Base-by-base conservation (phyloP, 306 rosid genomes). In the Trifolium repens region DNA sequence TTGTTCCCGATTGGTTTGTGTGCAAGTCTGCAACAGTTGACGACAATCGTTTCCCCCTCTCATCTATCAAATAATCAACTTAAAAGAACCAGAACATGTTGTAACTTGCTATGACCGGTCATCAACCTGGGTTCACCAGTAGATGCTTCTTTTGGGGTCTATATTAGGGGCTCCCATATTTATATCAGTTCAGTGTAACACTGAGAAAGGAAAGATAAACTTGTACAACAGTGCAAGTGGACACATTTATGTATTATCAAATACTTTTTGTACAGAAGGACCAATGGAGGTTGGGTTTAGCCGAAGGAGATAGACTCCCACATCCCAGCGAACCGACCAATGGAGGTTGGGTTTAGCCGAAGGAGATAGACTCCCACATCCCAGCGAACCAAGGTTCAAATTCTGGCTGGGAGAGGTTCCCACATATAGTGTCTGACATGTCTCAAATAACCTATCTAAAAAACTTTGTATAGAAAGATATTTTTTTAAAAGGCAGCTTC, bases 391-490 rank as follows among this genome's bases (percentile, higher is more conserved):
- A 49, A 49, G 17, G 55, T n/a, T 49, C 22, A 0, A 49, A 49
- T 49, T 17, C 55, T 0, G 22, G 9, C 55, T 49, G 55, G 17
- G 54, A 47, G 53, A 47, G 22, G 55, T n/a, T 6, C 17, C 24
- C 57, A 50, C 55, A 39, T 39, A 5, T 7, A 37, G 55, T 49
- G 17, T 15, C 8, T 7, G 55, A 49, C 17, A 50, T 3, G 24
- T 17, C 19, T 50, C 17, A 7, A 50, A 15, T 50, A 22, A 22
- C 24, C 24, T 22, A 22, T 22, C 24, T 8, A 46, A 11, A 46
- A 46, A 46, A 49, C 55, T 49, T 39, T 39, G 68, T 63, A n/a
- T 35, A 63, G 19, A 47, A 61, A 61, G 15, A 42, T 40, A 19
- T 44, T 22, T 42, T 43, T 66, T 22, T 22, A 2, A 4, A 67